Conservation (phyloP, 495 filamentous ascomycete genomes). For the Jackrogersella minutella region DNA sequence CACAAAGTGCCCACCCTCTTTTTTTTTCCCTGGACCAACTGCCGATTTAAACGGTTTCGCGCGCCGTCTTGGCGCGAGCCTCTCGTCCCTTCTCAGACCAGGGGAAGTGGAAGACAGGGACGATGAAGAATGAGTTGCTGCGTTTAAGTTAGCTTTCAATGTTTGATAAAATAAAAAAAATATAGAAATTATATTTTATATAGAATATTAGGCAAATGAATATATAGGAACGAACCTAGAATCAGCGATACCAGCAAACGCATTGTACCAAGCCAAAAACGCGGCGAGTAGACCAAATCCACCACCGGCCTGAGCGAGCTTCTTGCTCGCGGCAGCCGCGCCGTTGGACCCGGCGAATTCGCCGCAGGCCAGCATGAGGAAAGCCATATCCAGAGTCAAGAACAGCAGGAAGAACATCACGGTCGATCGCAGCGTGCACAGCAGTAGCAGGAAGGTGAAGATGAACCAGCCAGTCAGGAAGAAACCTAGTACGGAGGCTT, state of each 20-base stretch:
- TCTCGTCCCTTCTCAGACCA: slow-evolving; percentile 89
- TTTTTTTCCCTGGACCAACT: no score
- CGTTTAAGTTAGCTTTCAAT: slow-evolving; percentile 24
- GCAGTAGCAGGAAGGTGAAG: slow-evolving; percentile 87
- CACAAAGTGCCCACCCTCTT: neutral
- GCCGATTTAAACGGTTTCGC: slow-evolving; percentile 42
- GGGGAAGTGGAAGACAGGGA: slow-evolving; percentile 95
- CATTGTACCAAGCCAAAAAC: slow-evolving; percentile 97
- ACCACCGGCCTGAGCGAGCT: slow-evolving; percentile 79
- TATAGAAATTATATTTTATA: no score
- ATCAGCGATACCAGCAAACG: slow-evolving; percentile 93
- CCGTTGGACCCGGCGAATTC: slow-evolving; percentile 63
- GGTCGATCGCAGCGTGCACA: slow-evolving; percentile 92
- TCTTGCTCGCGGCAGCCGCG: slow-evolving; percentile 27
- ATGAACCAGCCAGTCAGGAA: slow-evolving; percentile 98
- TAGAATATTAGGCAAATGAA: no score
- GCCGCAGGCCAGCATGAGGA: slow-evolving; percentile 83
- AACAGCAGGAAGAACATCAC: slow-evolving; percentile 97
- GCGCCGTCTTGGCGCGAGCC: slow-evolving; percentile 53
- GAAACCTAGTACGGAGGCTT: slow-evolving; percentile 74
- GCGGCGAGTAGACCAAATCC: slow-evolving; percentile 88
- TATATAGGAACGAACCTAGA: slow-evolving; percentile 72
- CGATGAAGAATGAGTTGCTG: slow-evolving; percentile 91
- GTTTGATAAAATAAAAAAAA: no score
- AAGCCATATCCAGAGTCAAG: slow-evolving; percentile 91